Base-by-base conservation (phyloP, 257 asterid species). In the Echites panduratus region DNA sequence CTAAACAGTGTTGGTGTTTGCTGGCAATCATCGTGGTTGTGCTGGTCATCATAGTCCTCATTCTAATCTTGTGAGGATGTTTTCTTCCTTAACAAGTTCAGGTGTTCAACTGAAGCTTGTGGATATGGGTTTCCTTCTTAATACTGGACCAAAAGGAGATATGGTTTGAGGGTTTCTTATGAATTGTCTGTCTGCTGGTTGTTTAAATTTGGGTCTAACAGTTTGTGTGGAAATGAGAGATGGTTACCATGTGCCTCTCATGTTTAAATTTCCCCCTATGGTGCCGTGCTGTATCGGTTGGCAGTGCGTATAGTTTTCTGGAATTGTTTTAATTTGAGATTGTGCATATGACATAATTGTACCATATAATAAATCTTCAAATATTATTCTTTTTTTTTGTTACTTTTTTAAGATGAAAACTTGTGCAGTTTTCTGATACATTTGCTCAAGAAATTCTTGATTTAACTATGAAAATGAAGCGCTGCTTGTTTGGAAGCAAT, bases 1-100 rank as follows among this genome's bases (percentile, higher is more conserved):
- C 67, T 68, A 63, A 29, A 75, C 79, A 75, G 79, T 75, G 79
- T 35, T 75, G 79, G 79, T 75, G 74, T 74, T 70, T 75, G 73
- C 67, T 74, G 67, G 78, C 78, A 56, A 32, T 74, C 19, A 29
- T 66, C 17, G 73, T 74, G 68, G 66, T 74, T 29, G 73, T 66
- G 74, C 63, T 75, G 74, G 61, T 75, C 50, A 58, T 68, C 17
- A 6, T 68, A 58, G 70, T 74, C 9, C 66, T 75, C 10, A 67
- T 75, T 52, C 74, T 68, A 32, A 57, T 75, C 50, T 66, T 75
- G 45, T 75, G 68, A 53, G 6, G 71, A 35, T 43, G 48, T 16
- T 57, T 32, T 13, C 19, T 61, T 61, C 10, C 66, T 29, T 4
- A 17, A 35, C 48, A 56, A 27, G 38, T 50, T 50, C 48, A 69